phyloP scores from a whole-genome alignment of 2,329 filamentous ascomycete genomes.

The Trichoderma oligosporum region DNA sequence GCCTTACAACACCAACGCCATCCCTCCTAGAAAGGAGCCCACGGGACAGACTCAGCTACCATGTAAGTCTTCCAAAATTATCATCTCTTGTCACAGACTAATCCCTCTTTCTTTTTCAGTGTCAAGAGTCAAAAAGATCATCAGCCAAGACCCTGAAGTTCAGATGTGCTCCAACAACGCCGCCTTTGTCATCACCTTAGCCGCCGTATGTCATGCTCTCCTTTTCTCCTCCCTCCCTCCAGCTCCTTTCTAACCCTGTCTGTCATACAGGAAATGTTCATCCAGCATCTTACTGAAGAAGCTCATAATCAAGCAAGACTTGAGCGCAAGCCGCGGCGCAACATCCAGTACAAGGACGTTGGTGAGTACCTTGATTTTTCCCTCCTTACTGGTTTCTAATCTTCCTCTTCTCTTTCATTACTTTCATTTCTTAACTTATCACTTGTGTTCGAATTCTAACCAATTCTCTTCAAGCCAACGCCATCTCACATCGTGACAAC shows the following conservation, averaged over 20 bases:
- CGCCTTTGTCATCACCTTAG: constrained; percentile 87
- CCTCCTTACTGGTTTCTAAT: background rate
- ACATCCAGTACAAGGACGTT: constrained; percentile 94
- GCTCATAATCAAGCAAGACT: constrained; percentile 84
- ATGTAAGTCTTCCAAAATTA: constrained; percentile 52
- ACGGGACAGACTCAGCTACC: constrained; percentile 83
- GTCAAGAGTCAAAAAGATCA: constrained; percentile 92
- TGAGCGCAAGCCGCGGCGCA: constrained; percentile 86
- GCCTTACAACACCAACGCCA: constrained; percentile 87
- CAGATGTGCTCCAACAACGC: constrained; percentile 86
- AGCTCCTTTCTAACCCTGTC: background rate
- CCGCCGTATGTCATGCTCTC: constrained; percentile 60
- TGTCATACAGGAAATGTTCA: constrained; percentile 74
- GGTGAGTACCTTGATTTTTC: constrained; percentile 49
- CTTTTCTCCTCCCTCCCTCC: background rate
- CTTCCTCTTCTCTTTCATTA: background rate
- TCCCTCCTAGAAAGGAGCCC: constrained; percentile 73
- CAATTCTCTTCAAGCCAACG: constrained; percentile 58
- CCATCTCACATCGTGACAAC: constrained; percentile 83
- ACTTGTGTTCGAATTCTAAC: background rate
- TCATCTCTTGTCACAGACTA: background rate
- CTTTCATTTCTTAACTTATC: too few relatives aligned
- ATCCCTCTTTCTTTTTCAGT: constrained; percentile 53
- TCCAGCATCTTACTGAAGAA: constrained; percentile 84
- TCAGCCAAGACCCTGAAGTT: constrained; percentile 82